Evolutionary conservation across 179 eudicot genomes (phyloP), one percentile per base, ranked within the genome.

Genomic region (Amaranthus tricolor): DNA sequence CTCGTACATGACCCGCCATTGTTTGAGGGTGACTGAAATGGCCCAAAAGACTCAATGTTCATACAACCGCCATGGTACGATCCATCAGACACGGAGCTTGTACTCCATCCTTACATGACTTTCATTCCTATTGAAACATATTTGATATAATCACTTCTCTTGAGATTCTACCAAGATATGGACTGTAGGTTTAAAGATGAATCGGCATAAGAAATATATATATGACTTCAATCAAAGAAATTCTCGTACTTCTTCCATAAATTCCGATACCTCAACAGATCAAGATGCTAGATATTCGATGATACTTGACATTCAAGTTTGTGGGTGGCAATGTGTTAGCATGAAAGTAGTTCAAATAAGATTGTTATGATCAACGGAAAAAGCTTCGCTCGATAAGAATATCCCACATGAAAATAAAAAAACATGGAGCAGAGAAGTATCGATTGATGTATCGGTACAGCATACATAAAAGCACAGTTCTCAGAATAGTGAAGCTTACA

Each of bases 231-330:
- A 90, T 72, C 93, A 80, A 73, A 91, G 97, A 79, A 83, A 43
- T 76, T 53, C 54, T 48, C 72, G 85, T 55, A 19, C 60, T 49
- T 72, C 61, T 73, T 76, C 62, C 50, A 64, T 78, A 45, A 86
- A 78, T 50, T 24, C 82, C 58, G 88, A 81, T 53, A 72, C 76
- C 51, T 17, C 61, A 0, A 77, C 59, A 16, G 83, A 80, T 57
- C 88, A 80, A 74, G 92, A 84, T 53, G 62, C 77, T 0, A n/a
- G 45, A 95, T 74, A 82, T 95, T 66, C 89, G 93, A 57, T 78
- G 96, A 10, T 95, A 93, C 71, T 97, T 96, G 9, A 90, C 99
- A 17, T 93, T 92, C 74, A 86, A 83, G 93, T 95, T 92, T 80
- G 97, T 97, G 74, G 97, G 97, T 64, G 88, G 89, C 95, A 56